Conservation (phyloP, 176 grass and related monocot species). For the Areca catechu region DNA sequence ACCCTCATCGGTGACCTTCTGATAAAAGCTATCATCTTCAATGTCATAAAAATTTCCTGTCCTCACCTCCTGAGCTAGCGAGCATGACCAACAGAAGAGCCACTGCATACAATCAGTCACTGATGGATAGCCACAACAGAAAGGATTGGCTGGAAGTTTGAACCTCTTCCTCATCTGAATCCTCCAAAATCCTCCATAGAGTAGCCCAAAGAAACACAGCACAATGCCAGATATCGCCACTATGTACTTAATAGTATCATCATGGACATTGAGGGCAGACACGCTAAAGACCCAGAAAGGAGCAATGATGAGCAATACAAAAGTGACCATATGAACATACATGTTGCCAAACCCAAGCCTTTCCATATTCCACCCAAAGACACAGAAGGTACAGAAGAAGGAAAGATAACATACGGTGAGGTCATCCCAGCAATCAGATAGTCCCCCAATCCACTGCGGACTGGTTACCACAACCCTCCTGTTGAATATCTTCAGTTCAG, state of each 20-base stretch:
- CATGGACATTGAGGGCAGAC: conserved; percentile 59
- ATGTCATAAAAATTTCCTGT: conserved; percentile 91
- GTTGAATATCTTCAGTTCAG: conserved; percentile 54
- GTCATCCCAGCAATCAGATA: conserved; percentile 87
- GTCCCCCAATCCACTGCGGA: conserved; percentile 79
- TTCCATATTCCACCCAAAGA: conserved; percentile 98
- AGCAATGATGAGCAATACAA: conserved; percentile 45
- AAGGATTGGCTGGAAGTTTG: conserved; percentile 43
- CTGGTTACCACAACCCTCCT: conserved; percentile 59
- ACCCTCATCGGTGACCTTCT: conserved; percentile 30
- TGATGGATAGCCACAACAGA: conserved; percentile 21
- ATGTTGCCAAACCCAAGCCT: conserved; percentile 97
- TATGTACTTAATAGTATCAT: conserved; percentile 31
- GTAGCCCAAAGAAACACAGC: conserved; percentile 49
- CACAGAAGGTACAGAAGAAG: conserved; percentile 63
- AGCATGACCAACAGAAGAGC: conserved; percentile 85
- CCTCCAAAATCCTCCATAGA: conserved; percentile 88
- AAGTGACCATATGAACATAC: conserved; percentile 92
- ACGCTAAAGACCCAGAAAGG: conserved; percentile 74
- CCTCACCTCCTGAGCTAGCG: conserved; percentile 83
- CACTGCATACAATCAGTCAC: conserved; percentile 61
- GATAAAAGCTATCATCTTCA: conserved; percentile 47
- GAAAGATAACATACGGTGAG: conserved; percentile 53
- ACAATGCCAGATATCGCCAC: conserved; percentile 46
- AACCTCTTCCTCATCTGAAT: conserved; percentile 82